Conservation (phyloP, 176 grass and related monocot species). For the Lolium perenne region DNA sequence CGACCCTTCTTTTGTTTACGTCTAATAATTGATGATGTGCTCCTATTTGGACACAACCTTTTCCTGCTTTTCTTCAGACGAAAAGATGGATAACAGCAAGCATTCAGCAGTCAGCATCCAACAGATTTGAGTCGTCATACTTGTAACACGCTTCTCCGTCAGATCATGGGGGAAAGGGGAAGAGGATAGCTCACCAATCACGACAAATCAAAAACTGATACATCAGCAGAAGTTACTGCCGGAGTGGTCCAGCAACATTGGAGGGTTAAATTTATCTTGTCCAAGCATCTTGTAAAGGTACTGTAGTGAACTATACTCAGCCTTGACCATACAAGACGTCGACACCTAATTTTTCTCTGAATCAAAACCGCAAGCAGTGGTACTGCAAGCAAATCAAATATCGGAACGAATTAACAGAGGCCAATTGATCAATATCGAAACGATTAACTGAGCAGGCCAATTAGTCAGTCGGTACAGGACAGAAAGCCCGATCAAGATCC, state of each 20-base stretch:
- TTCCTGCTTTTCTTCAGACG: not conserved
- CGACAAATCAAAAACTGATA: not conserved
- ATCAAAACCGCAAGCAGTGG: not conserved
- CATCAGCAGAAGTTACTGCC: not conserved
- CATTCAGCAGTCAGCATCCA: not conserved
- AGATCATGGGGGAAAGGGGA: not conserved
- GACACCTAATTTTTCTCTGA: not conserved
- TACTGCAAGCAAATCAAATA: not conserved
- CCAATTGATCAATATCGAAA: not conserved
- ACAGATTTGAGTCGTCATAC: not conserved
- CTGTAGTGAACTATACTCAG: not conserved
- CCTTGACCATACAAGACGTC: not conserved
- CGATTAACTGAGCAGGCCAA: not conserved
- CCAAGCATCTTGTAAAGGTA: not conserved
- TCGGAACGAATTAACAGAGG: not conserved
- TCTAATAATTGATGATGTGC: not conserved
- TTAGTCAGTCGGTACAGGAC: not conserved
- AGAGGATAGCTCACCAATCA: not conserved
- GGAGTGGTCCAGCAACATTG: not conserved
- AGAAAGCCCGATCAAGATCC: not conserved
- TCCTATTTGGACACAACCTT: not conserved
- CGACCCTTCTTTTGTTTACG: constrained; percentile 23
- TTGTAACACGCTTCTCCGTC: not conserved
- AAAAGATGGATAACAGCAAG: not conserved
- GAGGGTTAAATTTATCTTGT: not conserved